phyloP scores from a whole-genome alignment of 805 yeast genomes.

The Kazachstania taianensis region DNA sequence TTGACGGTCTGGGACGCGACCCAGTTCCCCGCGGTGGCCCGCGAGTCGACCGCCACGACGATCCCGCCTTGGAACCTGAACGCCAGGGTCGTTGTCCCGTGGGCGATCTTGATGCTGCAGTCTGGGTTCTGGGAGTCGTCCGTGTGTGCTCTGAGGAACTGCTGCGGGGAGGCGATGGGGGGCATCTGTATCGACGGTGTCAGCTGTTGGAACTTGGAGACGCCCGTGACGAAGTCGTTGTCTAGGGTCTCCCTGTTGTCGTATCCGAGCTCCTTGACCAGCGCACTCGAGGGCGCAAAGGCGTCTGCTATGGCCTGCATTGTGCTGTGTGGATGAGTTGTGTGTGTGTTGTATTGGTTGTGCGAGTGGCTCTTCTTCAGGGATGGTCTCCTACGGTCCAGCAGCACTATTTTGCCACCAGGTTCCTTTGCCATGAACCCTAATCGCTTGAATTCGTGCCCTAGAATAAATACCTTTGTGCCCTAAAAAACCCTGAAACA shows the following conservation, averaged over 20 bases:
- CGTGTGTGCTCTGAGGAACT: slow-evolving; percentile 93
- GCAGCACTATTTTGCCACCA: too few species aligned
- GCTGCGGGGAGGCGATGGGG: slow-evolving; percentile 81
- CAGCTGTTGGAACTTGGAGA: slow-evolving; percentile 22
- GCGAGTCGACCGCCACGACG: slow-evolving; percentile 91
- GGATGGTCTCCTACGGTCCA: too few species aligned
- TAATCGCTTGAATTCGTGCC: too few species aligned
- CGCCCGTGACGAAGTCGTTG: slow-evolving; percentile 30
- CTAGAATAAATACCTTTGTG: too few species aligned
- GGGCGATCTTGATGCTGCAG: slow-evolving; percentile 91
- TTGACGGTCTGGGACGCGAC: slow-evolving; percentile 96
- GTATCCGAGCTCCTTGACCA: slow-evolving; percentile 21
- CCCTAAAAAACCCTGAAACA: too few species aligned
- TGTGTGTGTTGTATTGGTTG: too few species aligned
- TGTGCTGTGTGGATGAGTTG: too few species aligned
- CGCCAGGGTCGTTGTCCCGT: slow-evolving; percentile 97
- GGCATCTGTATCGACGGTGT: slow-evolving; percentile 64
- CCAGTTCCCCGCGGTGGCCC: slow-evolving; percentile 98
- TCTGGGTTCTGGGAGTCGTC: slow-evolving; percentile 90
- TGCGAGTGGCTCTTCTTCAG: too few species aligned
- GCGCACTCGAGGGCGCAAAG: slow-evolving; percentile 14
- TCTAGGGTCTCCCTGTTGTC: slow-evolving; percentile 26
- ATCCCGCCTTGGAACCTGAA: slow-evolving; percentile 95
- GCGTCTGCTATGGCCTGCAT: slow-evolving; percentile 30
- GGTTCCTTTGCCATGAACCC: too few species aligned